These are phyloP conservation scores for Candida krabiensis DNA, from an alignment of 805 yeast genomes.

Conservation along the genomic window DNA sequence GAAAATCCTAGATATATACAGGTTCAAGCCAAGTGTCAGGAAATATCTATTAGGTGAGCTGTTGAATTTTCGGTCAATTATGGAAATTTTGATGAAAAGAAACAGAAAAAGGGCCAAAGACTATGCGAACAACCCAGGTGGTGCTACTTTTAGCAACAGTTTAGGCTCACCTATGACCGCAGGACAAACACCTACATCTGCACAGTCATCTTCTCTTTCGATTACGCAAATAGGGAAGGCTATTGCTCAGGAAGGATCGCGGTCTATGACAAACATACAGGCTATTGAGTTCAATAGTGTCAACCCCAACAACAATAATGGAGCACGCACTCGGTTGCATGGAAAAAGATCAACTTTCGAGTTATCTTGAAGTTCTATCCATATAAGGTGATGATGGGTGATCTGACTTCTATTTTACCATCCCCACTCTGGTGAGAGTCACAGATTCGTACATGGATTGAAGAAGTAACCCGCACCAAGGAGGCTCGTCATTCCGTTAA, in stretches of 20 bases:
- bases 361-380: too few species aligned
- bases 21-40: slow-evolving; percentile 61
- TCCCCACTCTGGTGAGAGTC: too few species aligned
- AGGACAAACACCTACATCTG: background rate
- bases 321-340: background rate
- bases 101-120: slow-evolving; percentile 36
- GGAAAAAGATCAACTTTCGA: background rate
- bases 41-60: slow-evolving; percentile 61
- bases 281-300: slow-evolving; percentile 8
- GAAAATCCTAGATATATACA: slow-evolving; percentile 53
- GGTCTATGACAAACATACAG: slow-evolving; percentile 8
- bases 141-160: too few species aligned
- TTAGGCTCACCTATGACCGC: background rate
- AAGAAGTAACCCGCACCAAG: too few species aligned
- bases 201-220: background rate
- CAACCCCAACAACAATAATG: slow-evolving; percentile 1
- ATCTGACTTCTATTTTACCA: too few species aligned
- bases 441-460: too few species aligned
- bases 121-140: background rate
- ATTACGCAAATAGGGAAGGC: background rate
- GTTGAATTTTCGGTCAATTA: slow-evolving; percentile 51
- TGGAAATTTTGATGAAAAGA: slow-evolving; percentile 51
- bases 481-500: too few species aligned
- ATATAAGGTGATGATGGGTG: too few species aligned
- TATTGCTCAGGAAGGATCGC: slow-evolving; percentile 1